Evolutionary conservation across 352 stramenopile genomes (phyloP).

Genomic region (Phytophthora podocarpi): DNA sequence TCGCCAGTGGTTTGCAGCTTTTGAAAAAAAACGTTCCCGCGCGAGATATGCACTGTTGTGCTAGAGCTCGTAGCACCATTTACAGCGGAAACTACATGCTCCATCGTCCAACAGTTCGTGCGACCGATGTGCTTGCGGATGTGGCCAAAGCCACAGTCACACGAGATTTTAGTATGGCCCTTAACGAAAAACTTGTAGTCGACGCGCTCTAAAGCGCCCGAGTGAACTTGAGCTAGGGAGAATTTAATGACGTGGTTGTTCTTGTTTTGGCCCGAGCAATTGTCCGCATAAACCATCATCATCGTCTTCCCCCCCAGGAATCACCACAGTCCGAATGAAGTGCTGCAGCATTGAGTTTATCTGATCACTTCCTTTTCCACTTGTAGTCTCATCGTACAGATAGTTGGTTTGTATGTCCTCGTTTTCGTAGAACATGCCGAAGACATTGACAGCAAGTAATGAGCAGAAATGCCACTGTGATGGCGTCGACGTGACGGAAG

Average conservation of each 20-base stretch:
- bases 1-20: conserved; percentile 5
- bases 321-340: conserved; percentile 5
- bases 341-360: conserved; percentile 9
- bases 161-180: conserved; percentile 13
- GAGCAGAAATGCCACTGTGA: conserved; percentile 30
- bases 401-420: conserved; percentile 13
- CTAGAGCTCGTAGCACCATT: background rate
- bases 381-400: background rate
- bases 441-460: conserved; percentile 18
- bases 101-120: conserved; percentile 8
- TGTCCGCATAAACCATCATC: conserved; percentile 19
- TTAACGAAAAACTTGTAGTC: conserved; percentile 27
- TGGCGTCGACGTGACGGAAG: background rate
- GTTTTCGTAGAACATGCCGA: conserved; percentile 22
- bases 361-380: conserved; percentile 3
- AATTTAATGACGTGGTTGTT: conserved; percentile 26
- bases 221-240: conserved; percentile 7
- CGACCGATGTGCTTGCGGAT: conserved; percentile 7
- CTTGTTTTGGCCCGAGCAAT: conserved; percentile 21
- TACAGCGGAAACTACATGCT: conserved; percentile 7
- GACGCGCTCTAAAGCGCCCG: background rate
- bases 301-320: too few species aligned
- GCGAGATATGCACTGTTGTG: background rate
- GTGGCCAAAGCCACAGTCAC: conserved; percentile 22
- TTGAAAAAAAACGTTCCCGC: conserved; percentile 1